Conservation (phyloP, 257 asterid genomes). For the Gardenia jasminoides region DNA sequence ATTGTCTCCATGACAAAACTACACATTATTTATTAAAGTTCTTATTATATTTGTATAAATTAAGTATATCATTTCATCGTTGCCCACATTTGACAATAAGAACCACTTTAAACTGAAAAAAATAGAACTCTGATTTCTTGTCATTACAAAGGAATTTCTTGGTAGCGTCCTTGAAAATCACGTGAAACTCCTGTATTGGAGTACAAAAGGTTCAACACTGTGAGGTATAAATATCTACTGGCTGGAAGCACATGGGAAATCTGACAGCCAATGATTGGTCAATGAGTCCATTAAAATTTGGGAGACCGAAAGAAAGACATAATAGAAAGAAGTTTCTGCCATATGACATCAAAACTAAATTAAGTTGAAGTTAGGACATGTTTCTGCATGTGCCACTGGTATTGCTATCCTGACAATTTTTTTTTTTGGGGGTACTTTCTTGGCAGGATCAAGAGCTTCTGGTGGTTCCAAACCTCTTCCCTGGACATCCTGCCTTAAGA, state of each 20-base stretch:
- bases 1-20: background rate
- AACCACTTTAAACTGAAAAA: background rate
- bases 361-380: background rate
- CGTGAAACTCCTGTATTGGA: background rate
- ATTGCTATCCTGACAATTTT: background rate
- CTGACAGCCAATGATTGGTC: background rate
- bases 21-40: background rate
- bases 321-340: background rate
- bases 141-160: background rate
- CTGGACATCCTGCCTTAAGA: no score
- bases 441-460: slow-evolving; percentile 80
- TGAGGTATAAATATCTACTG: background rate
- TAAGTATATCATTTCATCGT: background rate
- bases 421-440: background rate
- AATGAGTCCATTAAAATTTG: background rate
- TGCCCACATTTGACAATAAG: background rate
- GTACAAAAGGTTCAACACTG: background rate
- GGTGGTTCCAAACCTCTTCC: no score
- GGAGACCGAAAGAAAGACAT: background rate
- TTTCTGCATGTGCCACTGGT: background rate
- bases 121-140: background rate
- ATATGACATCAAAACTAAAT: background rate
- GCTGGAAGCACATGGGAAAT: background rate
- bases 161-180: background rate
- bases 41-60: no score